Base-by-base conservation (phyloP, 371 early-diverging fungal species). In the Vavraia culicis region DNA sequence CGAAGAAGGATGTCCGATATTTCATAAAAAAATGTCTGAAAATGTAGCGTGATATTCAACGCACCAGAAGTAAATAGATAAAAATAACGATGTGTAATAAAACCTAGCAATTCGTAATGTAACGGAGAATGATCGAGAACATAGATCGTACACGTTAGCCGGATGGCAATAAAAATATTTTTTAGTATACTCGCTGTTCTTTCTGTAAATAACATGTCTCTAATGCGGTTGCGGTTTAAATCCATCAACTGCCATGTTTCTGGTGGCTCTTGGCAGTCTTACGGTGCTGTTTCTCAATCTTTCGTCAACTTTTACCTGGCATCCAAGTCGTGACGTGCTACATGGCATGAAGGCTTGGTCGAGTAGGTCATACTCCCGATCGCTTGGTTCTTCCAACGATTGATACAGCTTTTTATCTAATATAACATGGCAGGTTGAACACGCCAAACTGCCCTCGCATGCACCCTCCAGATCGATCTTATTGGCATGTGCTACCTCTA, bases 311-410 rank as follows among this genome's bases (percentile, higher is more conserved):
- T 73, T 63, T 19, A 94, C 75, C 67, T 96, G 96, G 69, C 96
- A 96, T 4, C 93, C 94, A 44, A 96, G 71, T 34, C 96, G 75
- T 33, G 90, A 88, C 73, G 89, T 95, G 46, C 85, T 84, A 18
- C 86, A 85, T 52, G 88, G 73, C 7, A 85, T 89, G 74, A 86
- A 94, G 4, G 94, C 93, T 61, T 88, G 67, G 71, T 96, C 98
- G 44, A 96, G 69, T 83, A 96, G 85, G 71, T 96, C 98, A 62
- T 89, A 86, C 58, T 96, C 98, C 67, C 90, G 89, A 58, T 94
- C 94, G 1, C 81, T 75, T 3, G 91, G 88, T 58, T 86, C 87
- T 44, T 78, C 79, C 52, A 90, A 71, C 57, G 75, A 77, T 40
- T 84, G 76, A 68, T 78, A 96, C 52, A 80, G 73, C 23, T 77